phyloP scores from a whole-genome alignment of 1,139 yeast species.

The Geotrichum armillariae region DNA sequence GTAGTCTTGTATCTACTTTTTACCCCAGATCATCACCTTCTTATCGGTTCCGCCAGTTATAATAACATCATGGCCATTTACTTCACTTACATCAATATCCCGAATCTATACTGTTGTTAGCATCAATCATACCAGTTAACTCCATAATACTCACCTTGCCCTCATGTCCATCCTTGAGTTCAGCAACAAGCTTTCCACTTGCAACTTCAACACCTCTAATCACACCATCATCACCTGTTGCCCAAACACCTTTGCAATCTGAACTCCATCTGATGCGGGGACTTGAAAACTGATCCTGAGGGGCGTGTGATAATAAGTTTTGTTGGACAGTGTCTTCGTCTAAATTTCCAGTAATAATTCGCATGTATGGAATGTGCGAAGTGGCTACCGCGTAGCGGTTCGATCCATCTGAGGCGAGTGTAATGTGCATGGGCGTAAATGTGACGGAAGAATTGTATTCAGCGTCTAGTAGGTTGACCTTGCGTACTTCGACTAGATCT shows the following conservation, averaged over 20 bases:
- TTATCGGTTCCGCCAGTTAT: conserved; percentile 17
- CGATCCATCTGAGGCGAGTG: conserved; percentile 10
- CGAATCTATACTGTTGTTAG: conserved; percentile 4
- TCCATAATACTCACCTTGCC: conserved; percentile 10
- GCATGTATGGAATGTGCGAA: conserved; percentile 17
- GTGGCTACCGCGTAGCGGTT: conserved; percentile 18
- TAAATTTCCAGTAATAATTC: conserved; percentile 16
- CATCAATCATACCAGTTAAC: no score
- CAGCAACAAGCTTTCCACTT: conserved; percentile 28
- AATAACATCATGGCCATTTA: conserved; percentile 6
- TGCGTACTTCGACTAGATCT: no score
- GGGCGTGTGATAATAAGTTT: conserved; percentile 18
- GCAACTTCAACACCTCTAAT: conserved; percentile 46
- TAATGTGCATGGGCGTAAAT: conserved; percentile 19
- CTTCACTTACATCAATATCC: conserved; percentile 7
- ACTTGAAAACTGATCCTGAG: conserved; percentile 16
- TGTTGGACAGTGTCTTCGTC: conserved; percentile 1
- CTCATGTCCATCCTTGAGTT: conserved; percentile 18
- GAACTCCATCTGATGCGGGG: conserved; percentile 19
- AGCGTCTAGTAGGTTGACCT: conserved; percentile 16
- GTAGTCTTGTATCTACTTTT: not conserved
- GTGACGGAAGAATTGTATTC: conserved; percentile 13
- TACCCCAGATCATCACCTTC: conserved; percentile 15
- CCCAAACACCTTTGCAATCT: conserved; percentile 53
- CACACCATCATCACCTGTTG: conserved; percentile 68